phyloP scores from a whole-genome alignment of 345 rosid genomes.

The Gossypium mustelinum region DNA sequence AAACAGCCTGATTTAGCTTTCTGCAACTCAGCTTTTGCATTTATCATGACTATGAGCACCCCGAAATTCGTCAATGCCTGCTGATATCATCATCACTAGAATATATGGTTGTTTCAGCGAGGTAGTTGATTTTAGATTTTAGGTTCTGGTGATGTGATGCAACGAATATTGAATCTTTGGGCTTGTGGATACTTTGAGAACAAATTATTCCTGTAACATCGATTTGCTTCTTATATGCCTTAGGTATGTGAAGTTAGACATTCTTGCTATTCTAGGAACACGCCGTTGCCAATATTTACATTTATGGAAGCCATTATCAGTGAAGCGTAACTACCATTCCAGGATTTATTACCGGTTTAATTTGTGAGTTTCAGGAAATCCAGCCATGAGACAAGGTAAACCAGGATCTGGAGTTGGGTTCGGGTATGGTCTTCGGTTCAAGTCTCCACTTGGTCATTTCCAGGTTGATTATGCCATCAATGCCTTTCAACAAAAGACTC shows the following conservation, averaged over 20 bases:
- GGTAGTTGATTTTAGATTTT: not conserved
- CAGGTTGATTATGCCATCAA: constrained; percentile 69
- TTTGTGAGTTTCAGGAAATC: constrained; percentile 65
- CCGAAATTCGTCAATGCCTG: not conserved
- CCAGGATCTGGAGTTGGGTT: constrained; percentile 81
- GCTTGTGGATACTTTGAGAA: not conserved
- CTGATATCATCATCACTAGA: not conserved
- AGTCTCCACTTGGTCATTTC: constrained; percentile 62
- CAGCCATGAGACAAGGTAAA: constrained; percentile 74
- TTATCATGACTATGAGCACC: not conserved
- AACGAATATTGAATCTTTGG: not conserved
- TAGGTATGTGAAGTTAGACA: not conserved
- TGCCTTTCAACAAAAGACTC: constrained; percentile 71
- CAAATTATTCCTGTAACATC: not conserved
- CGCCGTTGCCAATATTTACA: no score
- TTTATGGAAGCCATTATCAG: not conserved
- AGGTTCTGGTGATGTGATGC: not conserved
- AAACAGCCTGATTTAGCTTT: not conserved
- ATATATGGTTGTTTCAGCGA: not conserved
- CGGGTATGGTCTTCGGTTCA: constrained; percentile 66
- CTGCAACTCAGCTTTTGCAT: not conserved
- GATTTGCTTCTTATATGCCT: not conserved
- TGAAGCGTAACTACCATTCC: not conserved
- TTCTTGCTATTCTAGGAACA: not conserved
- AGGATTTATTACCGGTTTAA: not conserved